Evolutionary conservation across 164 flowering plant species (phyloP), one percentile per base, ranked within the genome.

Genomic region (Vitis cinerea): DNA sequence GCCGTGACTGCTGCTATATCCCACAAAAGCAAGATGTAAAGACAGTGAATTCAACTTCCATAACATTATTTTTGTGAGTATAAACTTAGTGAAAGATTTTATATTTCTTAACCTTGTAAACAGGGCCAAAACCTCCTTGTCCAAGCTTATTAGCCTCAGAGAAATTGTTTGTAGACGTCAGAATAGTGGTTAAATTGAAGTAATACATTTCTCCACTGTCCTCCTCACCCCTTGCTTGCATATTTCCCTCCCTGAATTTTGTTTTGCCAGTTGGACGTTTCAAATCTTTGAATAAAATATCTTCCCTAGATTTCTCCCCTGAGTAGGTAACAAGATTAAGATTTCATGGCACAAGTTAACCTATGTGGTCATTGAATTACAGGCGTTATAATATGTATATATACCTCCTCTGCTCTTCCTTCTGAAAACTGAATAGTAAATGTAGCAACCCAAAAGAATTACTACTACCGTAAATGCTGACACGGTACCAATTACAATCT

Each of bases 61-160:
- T 37, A 6, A 37, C 44, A 37, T 37, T 37, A 6, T 37, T 37
- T 37, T 6, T 6, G 6, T 6, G 4, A 37, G 44, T 37, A 37
- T 6, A 3, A 37, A 37, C 7, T 37, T 37, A 37, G 44, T 4
- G 44, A 6, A 37, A 2, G 44, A 37, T 2, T 37, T 37, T 37
- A 2, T 37, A 37, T 37, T 13, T 53, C 47, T 8, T 30, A 65
- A 84, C 90, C 83, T 79, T 81, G 68, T 77, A 83, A 72, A 87
- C 87, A 0, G 79, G 63, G 16, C 84, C 82, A 67, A 77, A 79
- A 0, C 81, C 83, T 0, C 85, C 85, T 75, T 75, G 57, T 52
- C 79, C 83, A 17, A 82, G 79, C 74, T 79, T 72, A 50, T 77
- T 82, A 51, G 17, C 54, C 19, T 44, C 19, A 8, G 77, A 74